phyloP scores from a whole-genome alignment of 306 rosid species.

The Dalbergia cochinchinensis region DNA sequence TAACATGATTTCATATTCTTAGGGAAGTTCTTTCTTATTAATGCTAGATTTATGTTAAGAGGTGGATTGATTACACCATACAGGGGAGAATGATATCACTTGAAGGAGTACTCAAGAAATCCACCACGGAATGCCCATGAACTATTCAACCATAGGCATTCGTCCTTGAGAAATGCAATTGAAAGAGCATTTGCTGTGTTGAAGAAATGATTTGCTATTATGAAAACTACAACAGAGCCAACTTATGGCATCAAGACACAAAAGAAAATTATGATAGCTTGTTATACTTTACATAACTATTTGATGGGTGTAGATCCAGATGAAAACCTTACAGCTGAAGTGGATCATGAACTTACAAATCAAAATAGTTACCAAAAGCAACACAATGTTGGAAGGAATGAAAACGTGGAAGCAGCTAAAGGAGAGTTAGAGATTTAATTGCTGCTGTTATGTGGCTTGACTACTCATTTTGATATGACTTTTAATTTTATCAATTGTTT shows the following conservation, averaged over 20 bases:
- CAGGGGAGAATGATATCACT: background rate
- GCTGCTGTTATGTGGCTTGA: too few species aligned
- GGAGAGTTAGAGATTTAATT: too few species aligned
- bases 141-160: conserved; percentile 1
- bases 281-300: conserved; percentile 17
- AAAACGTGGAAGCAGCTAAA: too few species aligned
- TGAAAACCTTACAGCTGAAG: conserved; percentile 1
- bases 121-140: too few species aligned
- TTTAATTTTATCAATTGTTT: too few species aligned
- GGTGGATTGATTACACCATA: background rate
- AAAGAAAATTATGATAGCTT: conserved; percentile 17
- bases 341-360: background rate
- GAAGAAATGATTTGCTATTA: conserved; percentile 16
- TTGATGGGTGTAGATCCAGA: background rate
- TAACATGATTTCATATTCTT: background rate
- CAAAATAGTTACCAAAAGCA: background rate
- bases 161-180: background rate
- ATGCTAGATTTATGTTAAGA: background rate
- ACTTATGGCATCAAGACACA: background rate
- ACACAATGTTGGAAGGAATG: too few species aligned
- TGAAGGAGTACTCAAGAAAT: background rate
- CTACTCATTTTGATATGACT: too few species aligned
- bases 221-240: background rate
- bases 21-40: conserved; percentile 11
- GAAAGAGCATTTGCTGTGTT: background rate